These are phyloP conservation scores for Epichloe sylvatica DNA, from an alignment of 2,329 filamentous ascomycete genomes.

Conservation along the genomic window DNA sequence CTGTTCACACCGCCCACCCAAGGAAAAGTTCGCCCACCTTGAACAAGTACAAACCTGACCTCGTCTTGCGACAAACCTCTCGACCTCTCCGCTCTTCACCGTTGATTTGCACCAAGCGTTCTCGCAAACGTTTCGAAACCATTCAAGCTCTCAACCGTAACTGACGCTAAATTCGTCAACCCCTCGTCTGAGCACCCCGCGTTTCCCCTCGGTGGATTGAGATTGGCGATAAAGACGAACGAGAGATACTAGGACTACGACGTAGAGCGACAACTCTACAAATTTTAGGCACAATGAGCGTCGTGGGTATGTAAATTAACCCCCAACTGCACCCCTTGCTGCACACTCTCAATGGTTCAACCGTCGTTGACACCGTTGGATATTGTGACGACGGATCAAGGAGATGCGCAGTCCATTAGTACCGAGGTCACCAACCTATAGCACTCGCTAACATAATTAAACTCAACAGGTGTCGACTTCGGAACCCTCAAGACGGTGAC, in stretches of 20 bases:
- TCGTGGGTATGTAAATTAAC: constrained; percentile 32
- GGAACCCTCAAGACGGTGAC: constrained; percentile 94
- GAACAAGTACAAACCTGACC: neutral
- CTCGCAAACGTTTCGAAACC: neutral
- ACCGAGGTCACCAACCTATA: neutral
- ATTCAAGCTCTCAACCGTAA: neutral
- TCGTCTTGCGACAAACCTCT: neutral
- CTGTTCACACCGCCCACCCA: constrained; percentile 3
- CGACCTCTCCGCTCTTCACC: neutral
- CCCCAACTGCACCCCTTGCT: neutral
- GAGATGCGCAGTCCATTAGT: neutral
- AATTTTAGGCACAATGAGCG: constrained; percentile 34
- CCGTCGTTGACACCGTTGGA: neutral
- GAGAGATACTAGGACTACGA: neutral
- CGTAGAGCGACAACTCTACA: constrained; percentile 10
- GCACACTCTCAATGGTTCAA: neutral
- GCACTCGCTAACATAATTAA: constrained; percentile 6
- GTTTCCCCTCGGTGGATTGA: neutral
- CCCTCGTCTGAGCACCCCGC: constrained; percentile 1
- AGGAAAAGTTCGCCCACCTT: constrained; percentile 1
- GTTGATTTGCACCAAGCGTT: neutral
- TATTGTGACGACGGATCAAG: neutral
- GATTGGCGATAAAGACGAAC: constrained; percentile 5
- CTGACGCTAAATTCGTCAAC: neutral
- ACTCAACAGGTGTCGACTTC: constrained; percentile 64